Evolutionary conservation across 106 monocot species (phyloP).

Genomic region (Alisma plantagoaquatica): DNA sequence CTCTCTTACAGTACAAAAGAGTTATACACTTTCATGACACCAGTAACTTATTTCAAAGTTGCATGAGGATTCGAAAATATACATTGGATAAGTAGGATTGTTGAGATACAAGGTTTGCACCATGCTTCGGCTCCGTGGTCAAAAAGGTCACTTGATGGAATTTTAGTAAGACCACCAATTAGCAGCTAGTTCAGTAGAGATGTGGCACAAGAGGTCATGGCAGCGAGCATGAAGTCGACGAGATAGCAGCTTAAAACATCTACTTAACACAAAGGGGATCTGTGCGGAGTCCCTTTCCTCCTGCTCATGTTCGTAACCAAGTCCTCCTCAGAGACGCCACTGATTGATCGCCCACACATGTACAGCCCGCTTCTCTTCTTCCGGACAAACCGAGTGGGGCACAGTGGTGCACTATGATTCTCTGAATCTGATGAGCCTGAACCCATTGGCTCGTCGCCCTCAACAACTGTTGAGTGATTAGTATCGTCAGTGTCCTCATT

Average conservation of each 20-base stretch:
- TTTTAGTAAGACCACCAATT: background rate
- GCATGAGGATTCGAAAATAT: too few relatives aligned
- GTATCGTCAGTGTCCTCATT: conserved; percentile 46
- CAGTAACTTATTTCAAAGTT: too few relatives aligned
- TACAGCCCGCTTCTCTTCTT: conserved; percentile 51
- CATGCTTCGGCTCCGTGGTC: too few relatives aligned
- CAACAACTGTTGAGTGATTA: conserved; percentile 66
- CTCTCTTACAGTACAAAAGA: too few relatives aligned
- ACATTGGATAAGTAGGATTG: background rate
- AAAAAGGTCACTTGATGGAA: too few relatives aligned
- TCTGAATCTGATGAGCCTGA: conserved; percentile 58
- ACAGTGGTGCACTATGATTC: conserved; percentile 40
- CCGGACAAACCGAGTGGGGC: conserved; percentile 23
- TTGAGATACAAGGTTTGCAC: background rate
- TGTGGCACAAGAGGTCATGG: background rate
- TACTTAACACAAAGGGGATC: conserved; percentile 74
- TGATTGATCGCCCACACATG: conserved; percentile 37
- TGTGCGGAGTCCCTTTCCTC: conserved; percentile 85
- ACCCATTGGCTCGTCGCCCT: conserved; percentile 52
- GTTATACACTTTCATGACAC: too few relatives aligned
- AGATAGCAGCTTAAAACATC: background rate
- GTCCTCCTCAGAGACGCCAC: conserved; percentile 36
- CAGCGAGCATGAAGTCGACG: background rate
- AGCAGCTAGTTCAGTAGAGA: background rate
- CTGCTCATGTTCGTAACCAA: conserved; percentile 56